Base-by-base conservation (phyloP, 805 yeast species). In the Ogataea paraovalis region DNA sequence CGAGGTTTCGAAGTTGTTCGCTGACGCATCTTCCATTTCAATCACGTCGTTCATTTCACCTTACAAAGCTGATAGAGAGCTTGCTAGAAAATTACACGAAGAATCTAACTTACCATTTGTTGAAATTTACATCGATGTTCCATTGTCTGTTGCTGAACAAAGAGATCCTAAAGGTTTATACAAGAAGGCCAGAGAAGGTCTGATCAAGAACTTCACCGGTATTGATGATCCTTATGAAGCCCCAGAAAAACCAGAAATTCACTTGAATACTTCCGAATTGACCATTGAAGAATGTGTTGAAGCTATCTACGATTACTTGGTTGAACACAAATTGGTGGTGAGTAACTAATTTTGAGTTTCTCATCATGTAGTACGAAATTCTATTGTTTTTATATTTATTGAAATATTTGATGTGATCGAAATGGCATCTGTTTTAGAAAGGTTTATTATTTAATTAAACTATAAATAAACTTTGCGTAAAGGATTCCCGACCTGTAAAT, bases 111-210 rank as follows among this genome's bases (percentile, higher is more conserved):
- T 92, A 52, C 92, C 96, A 45, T 91, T 91, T 61, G 79, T 91
- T 46, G 98, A 91, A 72, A 95, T 92, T 8, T 90, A 72, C 57
- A 92, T 91, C 33, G 96, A 91, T 66, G 97, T 90, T 40, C 97
- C 98, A 32, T 75, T 92, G 44, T 90, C 85, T 61, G 89, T 92
- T 52, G 98, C 97, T 43, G 98, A 92, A 74, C 79, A 88, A 68
- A 87, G 98, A 72, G 98, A 92, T 68, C 98, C 98, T 54, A 92
- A 92, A 74, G 98, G 98, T 12, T 74, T 92, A 56, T 92, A 92
- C 75, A 90, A 90, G 71, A 92, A 92, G 77, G 98, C 98, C 16
- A 82, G 97, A 68, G 94, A 90, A 62, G 98, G 98, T 32, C 72
- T 85, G 51, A 91, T 91, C 67, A 87, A 87, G 70, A 96, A 91